Percentiles rank a stretch among this genome's conserved stretches.
Conservation (phyloP, 176 grass and related monocot species). For the Panicum miliaceum region DNA sequence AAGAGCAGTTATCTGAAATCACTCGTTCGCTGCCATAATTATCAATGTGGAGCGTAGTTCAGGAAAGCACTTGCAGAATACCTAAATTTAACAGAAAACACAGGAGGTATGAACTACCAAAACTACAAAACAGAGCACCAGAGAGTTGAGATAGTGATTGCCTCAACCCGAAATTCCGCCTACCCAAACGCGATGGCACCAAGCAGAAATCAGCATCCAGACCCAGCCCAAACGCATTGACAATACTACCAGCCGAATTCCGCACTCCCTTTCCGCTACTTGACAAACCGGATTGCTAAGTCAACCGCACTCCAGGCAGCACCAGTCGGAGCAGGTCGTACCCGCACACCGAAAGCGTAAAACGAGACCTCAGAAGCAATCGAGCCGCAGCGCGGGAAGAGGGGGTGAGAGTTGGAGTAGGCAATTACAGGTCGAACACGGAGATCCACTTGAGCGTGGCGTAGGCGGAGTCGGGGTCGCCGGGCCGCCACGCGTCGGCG, state of each 20-base stretch:
- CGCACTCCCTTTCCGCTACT: background rate
- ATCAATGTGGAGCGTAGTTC: background rate
- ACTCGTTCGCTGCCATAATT: background rate
- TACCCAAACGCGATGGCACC: background rate
- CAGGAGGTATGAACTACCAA: background rate
- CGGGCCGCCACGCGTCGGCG: constrained; percentile 59
- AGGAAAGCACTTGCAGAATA: background rate
- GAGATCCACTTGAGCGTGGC: constrained; percentile 98
- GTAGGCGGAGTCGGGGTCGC: constrained; percentile 73
- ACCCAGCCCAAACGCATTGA: too few relatives aligned
- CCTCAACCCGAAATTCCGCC: background rate
- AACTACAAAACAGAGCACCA: background rate
- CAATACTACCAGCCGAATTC: background rate
- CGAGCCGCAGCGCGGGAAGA: background rate
- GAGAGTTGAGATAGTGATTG: background rate
- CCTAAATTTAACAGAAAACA: background rate
- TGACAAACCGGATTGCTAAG: background rate
- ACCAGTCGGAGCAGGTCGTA: background rate
- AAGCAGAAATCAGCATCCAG: background rate
- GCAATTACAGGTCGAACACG: constrained; percentile 76
- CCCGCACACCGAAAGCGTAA: background rate
- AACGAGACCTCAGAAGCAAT: constrained; percentile 9
- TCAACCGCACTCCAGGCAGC: background rate
- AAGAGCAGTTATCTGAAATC: background rate
- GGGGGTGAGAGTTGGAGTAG: background rate